Evolutionary conservation across 371 early-diverging fungal genomes (phyloP).

Genomic region (Mucor racemosus): DNA sequence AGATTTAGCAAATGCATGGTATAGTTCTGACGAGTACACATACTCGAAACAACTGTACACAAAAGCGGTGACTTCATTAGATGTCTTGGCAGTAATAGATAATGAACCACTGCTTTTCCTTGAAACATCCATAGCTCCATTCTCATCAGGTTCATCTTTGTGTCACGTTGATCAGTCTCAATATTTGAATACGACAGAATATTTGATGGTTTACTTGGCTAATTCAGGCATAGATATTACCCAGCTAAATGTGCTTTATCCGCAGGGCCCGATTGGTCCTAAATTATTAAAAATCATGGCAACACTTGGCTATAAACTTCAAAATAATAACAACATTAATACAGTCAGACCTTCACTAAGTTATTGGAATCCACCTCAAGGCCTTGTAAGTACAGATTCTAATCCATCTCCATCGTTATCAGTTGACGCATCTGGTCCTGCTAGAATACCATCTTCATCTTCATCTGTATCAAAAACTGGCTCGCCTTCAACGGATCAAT

Average conservation of each 20-base stretch:
- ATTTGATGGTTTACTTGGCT: slow-evolving; percentile 48
- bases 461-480: not conserved
- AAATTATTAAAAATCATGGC: slow-evolving; percentile 37
- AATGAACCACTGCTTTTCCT: slow-evolving; percentile 22
- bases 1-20: slow-evolving; percentile 50
- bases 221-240: slow-evolving; percentile 25
- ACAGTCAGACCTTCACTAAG: slow-evolving; percentile 23
- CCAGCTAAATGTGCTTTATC: slow-evolving; percentile 9
- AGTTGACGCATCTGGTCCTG: slow-evolving; percentile 32
- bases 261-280: slow-evolving; percentile 55
- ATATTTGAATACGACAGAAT: slow-evolving; percentile 36
- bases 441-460: slow-evolving; percentile 24
- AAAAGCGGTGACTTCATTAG: slow-evolving; percentile 11
- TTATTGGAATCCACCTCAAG: slow-evolving; percentile 36
- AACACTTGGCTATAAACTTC: slow-evolving; percentile 45
- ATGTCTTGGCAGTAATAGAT: slow-evolving; percentile 25
- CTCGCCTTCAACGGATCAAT: not conserved
- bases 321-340: slow-evolving; percentile 11
- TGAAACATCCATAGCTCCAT: slow-evolving; percentile 47
- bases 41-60: slow-evolving; percentile 27
- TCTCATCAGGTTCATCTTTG: slow-evolving; percentile 41
- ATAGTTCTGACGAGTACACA: slow-evolving; percentile 9
- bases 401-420: slow-evolving; percentile 39
- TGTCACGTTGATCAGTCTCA: slow-evolving; percentile 42
- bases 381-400: slow-evolving; percentile 31